Percentiles rank a stretch among this genome's conserved stretches.
Evolutionary conservation across 2,329 filamentous ascomycete genomes (phyloP).

Genomic region (Phoma sp.): DNA sequence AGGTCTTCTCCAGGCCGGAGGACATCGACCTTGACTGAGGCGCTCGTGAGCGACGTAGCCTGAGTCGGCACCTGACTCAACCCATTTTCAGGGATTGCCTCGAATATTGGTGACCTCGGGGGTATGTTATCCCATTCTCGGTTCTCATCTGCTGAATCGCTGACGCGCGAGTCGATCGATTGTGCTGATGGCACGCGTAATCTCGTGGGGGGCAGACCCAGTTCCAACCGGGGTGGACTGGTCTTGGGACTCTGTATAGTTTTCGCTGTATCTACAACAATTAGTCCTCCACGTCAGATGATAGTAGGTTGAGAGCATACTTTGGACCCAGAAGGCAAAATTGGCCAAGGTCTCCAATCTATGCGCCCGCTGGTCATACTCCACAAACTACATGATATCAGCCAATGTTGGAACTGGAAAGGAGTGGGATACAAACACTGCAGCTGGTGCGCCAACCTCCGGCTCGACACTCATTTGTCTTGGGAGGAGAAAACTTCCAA

Average conservation of each 20-base stretch:
- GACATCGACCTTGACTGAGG: slow-evolving; percentile 80
- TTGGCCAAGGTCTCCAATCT: slow-evolving; percentile 84
- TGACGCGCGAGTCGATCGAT: slow-evolving; percentile 82
- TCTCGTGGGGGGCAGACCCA: slow-evolving; percentile 71
- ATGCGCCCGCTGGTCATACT: slow-evolving; percentile 94
- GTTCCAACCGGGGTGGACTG: slow-evolving; percentile 73
- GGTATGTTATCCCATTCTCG: slow-evolving; percentile 50
- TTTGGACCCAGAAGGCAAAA: slow-evolving; percentile 95
- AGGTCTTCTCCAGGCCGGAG: slow-evolving; percentile 82
- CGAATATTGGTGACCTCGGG: slow-evolving; percentile 55
- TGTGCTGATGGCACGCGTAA: slow-evolving; percentile 78
- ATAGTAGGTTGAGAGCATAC: slow-evolving; percentile 54
- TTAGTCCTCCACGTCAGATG: slow-evolving; percentile 10
- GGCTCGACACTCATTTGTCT: slow-evolving; percentile 76
- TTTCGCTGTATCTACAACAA: slow-evolving; percentile 43
- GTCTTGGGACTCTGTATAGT: slow-evolving; percentile 48
- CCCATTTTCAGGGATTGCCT: slow-evolving; percentile 56
- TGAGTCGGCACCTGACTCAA: slow-evolving; percentile 51
- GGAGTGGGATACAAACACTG: slow-evolving; percentile 64
- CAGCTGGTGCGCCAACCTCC: slow-evolving; percentile 96
- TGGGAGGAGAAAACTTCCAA: slow-evolving; percentile 96
- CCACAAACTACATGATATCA: slow-evolving; percentile 73
- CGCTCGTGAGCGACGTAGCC: slow-evolving; percentile 46
- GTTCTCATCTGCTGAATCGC: slow-evolving; percentile 66
- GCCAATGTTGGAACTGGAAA: slow-evolving; percentile 6